phyloP scores from a whole-genome alignment of 768 basidiomycete species.

The Kwoniella pini region DNA sequence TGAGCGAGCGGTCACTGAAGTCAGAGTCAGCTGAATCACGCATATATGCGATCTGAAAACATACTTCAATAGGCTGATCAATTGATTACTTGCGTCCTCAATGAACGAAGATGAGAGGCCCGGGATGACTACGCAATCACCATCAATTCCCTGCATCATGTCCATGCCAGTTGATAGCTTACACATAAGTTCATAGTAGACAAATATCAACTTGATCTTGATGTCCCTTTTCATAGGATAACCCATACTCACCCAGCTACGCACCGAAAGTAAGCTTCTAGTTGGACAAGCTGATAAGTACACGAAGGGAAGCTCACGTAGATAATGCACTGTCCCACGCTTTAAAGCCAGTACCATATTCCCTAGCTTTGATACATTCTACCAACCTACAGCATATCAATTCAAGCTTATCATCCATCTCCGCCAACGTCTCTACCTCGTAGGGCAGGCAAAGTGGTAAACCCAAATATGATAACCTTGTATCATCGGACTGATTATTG shows the following conservation, averaged over 20 bases:
- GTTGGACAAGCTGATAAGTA: no score
- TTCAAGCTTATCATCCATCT: conserved; percentile 74
- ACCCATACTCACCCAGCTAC: conserved; percentile 77
- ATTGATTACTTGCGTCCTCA: conserved; percentile 72
- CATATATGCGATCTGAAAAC: conserved; percentile 1
- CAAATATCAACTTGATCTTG: conserved; percentile 69
- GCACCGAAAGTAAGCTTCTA: no score
- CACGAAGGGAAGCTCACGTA: conserved; percentile 25
- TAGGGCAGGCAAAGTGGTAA: conserved; percentile 63
- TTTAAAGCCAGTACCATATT: conserved; percentile 75
- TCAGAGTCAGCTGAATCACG: conserved; percentile 58
- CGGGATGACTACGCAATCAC: conserved; percentile 48
- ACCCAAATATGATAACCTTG: conserved; percentile 45
- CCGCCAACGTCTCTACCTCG: conserved; percentile 70
- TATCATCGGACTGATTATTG: conserved; percentile 35
- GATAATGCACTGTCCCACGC: conserved; percentile 62
- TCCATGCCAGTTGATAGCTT: no score
- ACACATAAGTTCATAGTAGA: conserved; percentile 70
- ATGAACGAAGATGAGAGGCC: conserved; percentile 56
- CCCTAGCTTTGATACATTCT: conserved; percentile 75
- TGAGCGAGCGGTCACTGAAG: conserved; percentile 36
- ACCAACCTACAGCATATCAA: conserved; percentile 67
- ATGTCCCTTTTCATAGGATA: conserved; percentile 82
- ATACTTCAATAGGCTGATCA: conserved; percentile 79
- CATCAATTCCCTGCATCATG: no score